phyloP scores from a whole-genome alignment of 805 yeast species.

The Lipomyces sp. region DNA sequence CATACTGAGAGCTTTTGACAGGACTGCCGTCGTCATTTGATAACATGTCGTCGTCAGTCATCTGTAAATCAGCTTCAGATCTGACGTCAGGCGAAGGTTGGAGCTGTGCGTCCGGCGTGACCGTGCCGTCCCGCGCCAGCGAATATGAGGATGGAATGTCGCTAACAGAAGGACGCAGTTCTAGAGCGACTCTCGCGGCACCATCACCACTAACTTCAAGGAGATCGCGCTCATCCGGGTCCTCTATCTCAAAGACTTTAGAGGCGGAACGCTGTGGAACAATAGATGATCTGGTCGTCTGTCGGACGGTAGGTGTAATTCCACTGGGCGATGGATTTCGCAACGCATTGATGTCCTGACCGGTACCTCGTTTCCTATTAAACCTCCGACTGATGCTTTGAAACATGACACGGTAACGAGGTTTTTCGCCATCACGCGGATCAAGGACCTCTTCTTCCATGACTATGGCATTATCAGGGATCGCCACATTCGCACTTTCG shows the following conservation, averaged over 20 bases:
- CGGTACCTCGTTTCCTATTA: constrained; percentile 29
- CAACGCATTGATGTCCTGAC: constrained; percentile 21
- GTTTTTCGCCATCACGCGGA: constrained; percentile 24
- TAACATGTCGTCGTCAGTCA: not conserved
- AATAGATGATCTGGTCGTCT: not conserved
- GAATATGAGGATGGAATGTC: not conserved
- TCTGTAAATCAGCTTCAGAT: constrained; percentile 5
- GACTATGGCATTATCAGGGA: constrained; percentile 34
- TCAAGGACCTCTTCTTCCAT: constrained; percentile 25
- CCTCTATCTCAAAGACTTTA: constrained; percentile 13
- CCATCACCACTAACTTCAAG: not conserved
- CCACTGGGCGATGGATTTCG: constrained; percentile 2
- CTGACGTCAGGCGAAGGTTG: not conserved
- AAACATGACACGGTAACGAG: constrained; percentile 31
- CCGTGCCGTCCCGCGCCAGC: not conserved
- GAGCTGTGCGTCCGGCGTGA: not conserved
- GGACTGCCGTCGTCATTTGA: constrained; percentile 3
- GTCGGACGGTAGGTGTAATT: not conserved
- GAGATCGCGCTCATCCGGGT: constrained; percentile 10
- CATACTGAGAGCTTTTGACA: constrained; percentile 20
- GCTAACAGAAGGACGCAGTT: not conserved
- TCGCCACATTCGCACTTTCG: constrained; percentile 12
- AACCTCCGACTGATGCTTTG: constrained; percentile 28
- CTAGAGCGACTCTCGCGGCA: not conserved
- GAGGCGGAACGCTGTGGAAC: not conserved